Evolutionary conservation across 208 protist genomes (phyloP).

Genomic region (Angomonas ambiguus): DNA sequence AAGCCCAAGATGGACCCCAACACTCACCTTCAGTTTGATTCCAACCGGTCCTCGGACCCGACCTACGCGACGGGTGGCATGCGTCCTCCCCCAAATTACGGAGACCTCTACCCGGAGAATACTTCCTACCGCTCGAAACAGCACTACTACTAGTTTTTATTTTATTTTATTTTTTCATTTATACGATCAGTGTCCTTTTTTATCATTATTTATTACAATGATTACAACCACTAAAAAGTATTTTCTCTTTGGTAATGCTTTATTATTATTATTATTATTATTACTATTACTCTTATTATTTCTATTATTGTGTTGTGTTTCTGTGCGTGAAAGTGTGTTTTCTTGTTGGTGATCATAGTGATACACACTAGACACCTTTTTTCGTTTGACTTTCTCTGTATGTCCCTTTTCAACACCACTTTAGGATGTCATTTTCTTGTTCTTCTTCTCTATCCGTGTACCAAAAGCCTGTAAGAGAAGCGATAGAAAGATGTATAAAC

Average conservation of each 20-base stretch:
- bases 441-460: neutral
- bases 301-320: no score
- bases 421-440: neutral
- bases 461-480: neutral
- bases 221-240: neutral
- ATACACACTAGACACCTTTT: no score
- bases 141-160: neutral
- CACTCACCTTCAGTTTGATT: neutral
- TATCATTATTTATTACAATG: neutral
- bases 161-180: neutral
- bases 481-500: neutral
- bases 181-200: neutral
- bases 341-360: no score
- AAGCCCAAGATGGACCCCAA: neutral
- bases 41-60: no score
- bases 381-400: conserved; percentile 4
- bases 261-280: neutral
- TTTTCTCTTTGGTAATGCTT: conserved; percentile 7
- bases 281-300: neutral
- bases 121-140: neutral
- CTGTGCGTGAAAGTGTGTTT: no score
- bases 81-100: neutral
- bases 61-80: neutral
- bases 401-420: neutral
- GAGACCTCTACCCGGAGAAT: neutral